phyloP scores from a whole-genome alignment of 192 early-diverging fungal species.

The Oehlia diaphana region DNA sequence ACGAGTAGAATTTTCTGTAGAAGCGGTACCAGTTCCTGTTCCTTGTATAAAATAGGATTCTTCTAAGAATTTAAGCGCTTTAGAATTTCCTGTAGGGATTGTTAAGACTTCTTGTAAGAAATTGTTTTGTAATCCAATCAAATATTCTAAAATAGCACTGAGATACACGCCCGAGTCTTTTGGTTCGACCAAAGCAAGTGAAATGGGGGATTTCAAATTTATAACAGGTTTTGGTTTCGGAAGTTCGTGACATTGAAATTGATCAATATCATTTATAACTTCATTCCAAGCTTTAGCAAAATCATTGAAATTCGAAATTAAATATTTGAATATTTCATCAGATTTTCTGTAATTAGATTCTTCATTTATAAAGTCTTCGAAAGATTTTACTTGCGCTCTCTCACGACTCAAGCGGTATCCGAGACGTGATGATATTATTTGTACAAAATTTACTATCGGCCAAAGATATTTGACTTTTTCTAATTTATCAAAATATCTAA shows the following conservation, averaged over 20 bases:
- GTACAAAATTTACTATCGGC: constrained; percentile 24
- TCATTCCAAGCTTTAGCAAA: constrained; percentile 29
- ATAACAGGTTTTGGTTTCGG: constrained; percentile 5
- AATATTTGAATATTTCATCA: neutral
- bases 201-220: neutral
- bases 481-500: constrained; percentile 21
- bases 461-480: neutral
- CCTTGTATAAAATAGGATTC: neutral
- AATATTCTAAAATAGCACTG: constrained; percentile 13
- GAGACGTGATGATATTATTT: constrained; percentile 24
- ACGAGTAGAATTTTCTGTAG: neutral
- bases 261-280: neutral
- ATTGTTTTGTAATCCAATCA: constrained; percentile 27
- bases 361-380: constrained; percentile 26
- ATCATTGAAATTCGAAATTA: neutral
- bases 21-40: neutral
- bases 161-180: constrained; percentile 14
- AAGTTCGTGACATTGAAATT: constrained; percentile 20
- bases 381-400: constrained; percentile 15
- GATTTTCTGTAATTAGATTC: neutral
- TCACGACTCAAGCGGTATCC: constrained; percentile 22
- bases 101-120: constrained; percentile 21
- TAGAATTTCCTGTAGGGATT: constrained; percentile 11
- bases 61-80: constrained; percentile 24
- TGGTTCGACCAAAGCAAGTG: constrained; percentile 25